These are phyloP conservation scores for Neoascochyta sp. DNA, from an alignment of 2,329 filamentous ascomycete species.

Conservation along the genomic window DNA sequence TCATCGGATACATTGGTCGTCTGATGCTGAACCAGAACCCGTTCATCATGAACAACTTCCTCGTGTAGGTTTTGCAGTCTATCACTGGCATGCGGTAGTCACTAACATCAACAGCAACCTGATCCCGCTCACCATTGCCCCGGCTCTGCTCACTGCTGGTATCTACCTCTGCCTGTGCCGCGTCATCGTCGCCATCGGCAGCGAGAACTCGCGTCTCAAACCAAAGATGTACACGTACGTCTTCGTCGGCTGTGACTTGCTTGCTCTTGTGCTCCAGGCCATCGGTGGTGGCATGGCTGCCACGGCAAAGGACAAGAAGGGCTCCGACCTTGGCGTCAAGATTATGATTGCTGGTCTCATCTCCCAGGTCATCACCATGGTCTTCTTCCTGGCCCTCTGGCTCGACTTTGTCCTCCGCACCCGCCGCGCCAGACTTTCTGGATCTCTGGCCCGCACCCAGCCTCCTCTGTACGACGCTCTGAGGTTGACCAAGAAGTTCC, in stretches of 20 bases:
- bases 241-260: slow-evolving; percentile 55
- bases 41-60: slow-evolving; percentile 48
- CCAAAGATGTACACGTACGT: slow-evolving; percentile 50
- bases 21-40: slow-evolving; percentile 52
- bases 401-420: slow-evolving; percentile 32
- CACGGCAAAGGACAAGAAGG: slow-evolving; percentile 39
- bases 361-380: slow-evolving; percentile 52
- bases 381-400: slow-evolving; percentile 45
- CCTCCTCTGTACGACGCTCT: slow-evolving; percentile 21
- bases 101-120: slow-evolving; percentile 44
- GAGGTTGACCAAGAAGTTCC: slow-evolving; percentile 12
- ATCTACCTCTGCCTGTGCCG: slow-evolving; percentile 56
- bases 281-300: slow-evolving; percentile 56
- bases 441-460: slow-evolving; percentile 14
- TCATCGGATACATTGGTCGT: slow-evolving; percentile 54
- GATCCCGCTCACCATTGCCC: slow-evolving; percentile 53
- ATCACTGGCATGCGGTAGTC: not conserved
- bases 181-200: slow-evolving; percentile 51
- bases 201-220: slow-evolving; percentile 20
- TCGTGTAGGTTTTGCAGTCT: slow-evolving; percentile 41
- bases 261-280: slow-evolving; percentile 56
- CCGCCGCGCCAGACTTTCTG: slow-evolving; percentile 13
- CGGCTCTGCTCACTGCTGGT: slow-evolving; percentile 52
- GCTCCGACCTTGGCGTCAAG: slow-evolving; percentile 47
- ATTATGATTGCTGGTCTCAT: slow-evolving; percentile 56